Conservation (phyloP, 139 green algal species). For the Chlamydomonas schloesseri region DNA sequence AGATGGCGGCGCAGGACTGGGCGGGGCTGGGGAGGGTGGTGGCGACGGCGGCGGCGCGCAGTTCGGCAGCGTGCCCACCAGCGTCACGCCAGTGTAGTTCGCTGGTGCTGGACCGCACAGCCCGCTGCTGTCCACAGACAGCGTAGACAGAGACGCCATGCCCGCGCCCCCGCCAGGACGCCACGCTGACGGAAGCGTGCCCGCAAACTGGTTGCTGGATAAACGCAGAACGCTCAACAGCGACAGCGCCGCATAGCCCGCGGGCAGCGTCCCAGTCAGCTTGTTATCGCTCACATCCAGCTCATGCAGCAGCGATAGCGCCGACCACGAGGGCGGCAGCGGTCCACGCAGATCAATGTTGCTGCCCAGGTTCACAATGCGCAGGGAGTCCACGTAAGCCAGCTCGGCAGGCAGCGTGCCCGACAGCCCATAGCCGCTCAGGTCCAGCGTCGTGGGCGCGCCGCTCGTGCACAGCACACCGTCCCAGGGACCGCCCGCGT, state of each 20-base stretch:
- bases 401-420: constrained; percentile 35
- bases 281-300: constrained; percentile 13
- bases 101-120: neutral
- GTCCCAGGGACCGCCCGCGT: neutral
- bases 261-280: constrained; percentile 2
- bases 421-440: constrained; percentile 14
- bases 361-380: neutral
- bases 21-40: too few relatives aligned
- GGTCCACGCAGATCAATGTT: neutral
- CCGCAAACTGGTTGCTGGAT: constrained; percentile 39
- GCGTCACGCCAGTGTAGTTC: neutral
- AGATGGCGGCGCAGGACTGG: too few relatives aligned
- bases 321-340: neutral
- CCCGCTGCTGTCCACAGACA: neutral
- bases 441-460: neutral
- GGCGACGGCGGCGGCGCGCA: neutral
- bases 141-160: neutral
- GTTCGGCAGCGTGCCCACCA: neutral
- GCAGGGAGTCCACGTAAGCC: neutral
- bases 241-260: neutral
- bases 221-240: constrained; percentile 37
- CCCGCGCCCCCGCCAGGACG: neutral
- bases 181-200: constrained; percentile 26
- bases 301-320: neutral
- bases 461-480: neutral